These are phyloP conservation scores for Aphanocladium album DNA, from an alignment of 2,329 filamentous ascomycete species.

Conservation along the genomic window DNA sequence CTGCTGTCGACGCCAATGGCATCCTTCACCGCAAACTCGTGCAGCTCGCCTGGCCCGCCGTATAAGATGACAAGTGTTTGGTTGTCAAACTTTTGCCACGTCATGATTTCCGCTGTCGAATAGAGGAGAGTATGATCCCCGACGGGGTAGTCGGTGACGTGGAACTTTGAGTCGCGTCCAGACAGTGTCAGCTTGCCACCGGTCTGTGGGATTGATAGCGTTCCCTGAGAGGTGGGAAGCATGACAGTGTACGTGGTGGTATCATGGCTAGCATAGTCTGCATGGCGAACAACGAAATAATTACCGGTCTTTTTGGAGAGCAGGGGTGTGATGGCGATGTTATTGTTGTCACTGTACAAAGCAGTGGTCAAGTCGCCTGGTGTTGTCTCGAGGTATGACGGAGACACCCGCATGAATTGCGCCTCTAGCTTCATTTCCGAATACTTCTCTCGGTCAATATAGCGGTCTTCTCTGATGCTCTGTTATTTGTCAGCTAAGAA, in stretches of 20 bases:
- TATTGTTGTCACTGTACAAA: constrained; percentile 45
- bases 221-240: constrained; percentile 54
- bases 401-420: constrained; percentile 69
- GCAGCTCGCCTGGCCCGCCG: constrained; percentile 54
- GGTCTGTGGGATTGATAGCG: constrained; percentile 53
- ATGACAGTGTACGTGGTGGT: constrained; percentile 59
- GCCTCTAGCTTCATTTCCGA: constrained; percentile 71
- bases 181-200: constrained; percentile 52
- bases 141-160: constrained; percentile 62
- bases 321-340: constrained; percentile 58
- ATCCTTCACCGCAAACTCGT: constrained; percentile 53
- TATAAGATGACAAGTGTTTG: constrained; percentile 61
- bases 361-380: constrained; percentile 47
- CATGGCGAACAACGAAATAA: constrained; percentile 65
- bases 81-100: constrained; percentile 59
- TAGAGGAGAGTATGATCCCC: constrained; percentile 57
- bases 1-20: constrained; percentile 15
- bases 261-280: constrained; percentile 54
- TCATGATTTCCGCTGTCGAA: constrained; percentile 65
- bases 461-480: constrained; percentile 62
- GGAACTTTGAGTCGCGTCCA: constrained; percentile 62
- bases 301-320: constrained; percentile 46
- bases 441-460: constrained; percentile 68
- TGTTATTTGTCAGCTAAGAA: constrained; percentile 4
- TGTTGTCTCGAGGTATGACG: constrained; percentile 59